phyloP scores from a whole-genome alignment of 2,329 filamentous ascomycete genomes.

The Curvularia hawaiiensis region DNA sequence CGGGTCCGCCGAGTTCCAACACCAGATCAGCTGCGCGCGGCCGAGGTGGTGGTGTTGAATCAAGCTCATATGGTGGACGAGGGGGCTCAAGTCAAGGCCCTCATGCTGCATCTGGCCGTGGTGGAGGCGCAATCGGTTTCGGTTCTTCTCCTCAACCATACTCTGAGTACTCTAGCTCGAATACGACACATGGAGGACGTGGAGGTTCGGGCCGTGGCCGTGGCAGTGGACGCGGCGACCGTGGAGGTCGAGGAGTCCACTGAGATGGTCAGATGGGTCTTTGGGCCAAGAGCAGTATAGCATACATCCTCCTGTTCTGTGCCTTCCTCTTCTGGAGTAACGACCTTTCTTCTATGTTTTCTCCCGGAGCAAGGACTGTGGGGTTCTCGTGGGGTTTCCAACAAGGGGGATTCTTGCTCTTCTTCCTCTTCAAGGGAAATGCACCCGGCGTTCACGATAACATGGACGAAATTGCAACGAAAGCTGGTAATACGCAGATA shows the following conservation, averaged over 20 bases:
- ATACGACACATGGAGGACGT: background rate
- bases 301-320: background rate
- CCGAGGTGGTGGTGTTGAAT: background rate
- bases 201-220: slow-evolving; percentile 2
- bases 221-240: slow-evolving; percentile 1
- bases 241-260: background rate
- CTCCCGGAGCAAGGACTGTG: background rate
- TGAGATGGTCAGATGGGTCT: background rate
- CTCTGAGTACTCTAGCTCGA: background rate
- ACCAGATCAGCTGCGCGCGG: slow-evolving; percentile 8
- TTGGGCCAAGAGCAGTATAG: background rate
- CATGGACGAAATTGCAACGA: background rate
- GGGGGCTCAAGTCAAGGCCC: background rate
- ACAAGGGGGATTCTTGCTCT: background rate
- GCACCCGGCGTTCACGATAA: background rate
- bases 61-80: background rate
- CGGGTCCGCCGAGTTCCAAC: slow-evolving; percentile 4
- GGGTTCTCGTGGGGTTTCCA: background rate
- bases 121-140: background rate
- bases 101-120: background rate
- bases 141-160: background rate
- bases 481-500: background rate
- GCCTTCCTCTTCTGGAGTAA: background rate
- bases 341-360: too few species aligned
- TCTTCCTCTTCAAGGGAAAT: background rate